These are phyloP conservation scores for Fistulifera pelliculosa DNA, from an alignment of 108 stramenopile species.

Conservation along the genomic window DNA sequence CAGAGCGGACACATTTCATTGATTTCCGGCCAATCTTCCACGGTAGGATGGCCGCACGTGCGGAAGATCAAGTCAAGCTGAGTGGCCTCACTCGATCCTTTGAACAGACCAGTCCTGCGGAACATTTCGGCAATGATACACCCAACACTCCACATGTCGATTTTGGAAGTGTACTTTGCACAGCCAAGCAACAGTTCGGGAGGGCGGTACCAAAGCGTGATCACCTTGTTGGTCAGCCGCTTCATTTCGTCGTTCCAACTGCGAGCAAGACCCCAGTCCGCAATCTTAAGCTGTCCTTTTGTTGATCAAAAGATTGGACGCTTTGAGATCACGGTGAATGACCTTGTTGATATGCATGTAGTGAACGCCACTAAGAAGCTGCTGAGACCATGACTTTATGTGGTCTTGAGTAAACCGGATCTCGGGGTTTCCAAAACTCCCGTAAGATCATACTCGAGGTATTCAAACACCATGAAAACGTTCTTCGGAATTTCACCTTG, in stretches of 20 bases:
- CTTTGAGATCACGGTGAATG: conserved; percentile 91
- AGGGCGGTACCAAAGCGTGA: conserved; percentile 96
- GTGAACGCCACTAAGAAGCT: conserved; percentile 83
- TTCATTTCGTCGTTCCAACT: conserved; percentile 85
- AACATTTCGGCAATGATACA: conserved; percentile 96
- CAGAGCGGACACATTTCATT: conserved; percentile 62
- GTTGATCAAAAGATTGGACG: conserved; percentile 89
- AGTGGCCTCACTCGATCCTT: conserved; percentile 58
- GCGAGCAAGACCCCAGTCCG: conserved; percentile 93
- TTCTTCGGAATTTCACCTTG: conserved; percentile 74
- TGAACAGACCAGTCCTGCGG: conserved; percentile 70
- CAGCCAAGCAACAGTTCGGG: conserved; percentile 90
- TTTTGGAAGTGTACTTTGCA: conserved; percentile 73
- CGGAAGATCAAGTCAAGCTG: conserved; percentile 80
- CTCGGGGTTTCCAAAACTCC: conserved; percentile 79
- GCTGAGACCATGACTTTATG: conserved; percentile 85
- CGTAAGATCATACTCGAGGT: conserved; percentile 84
- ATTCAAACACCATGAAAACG: conserved; percentile 95
- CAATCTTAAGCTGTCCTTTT: conserved; percentile 90
- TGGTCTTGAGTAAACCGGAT: conserved; percentile 78
- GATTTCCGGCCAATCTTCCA: conserved; percentile 66
- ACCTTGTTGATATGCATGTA: conserved; percentile 93
- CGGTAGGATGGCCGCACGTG: conserved; percentile 66
- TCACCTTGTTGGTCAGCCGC: conserved; percentile 87
- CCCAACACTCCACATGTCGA: conserved; percentile 97